A percentile compares a stretch with the other conserved stretches of the same genome.
Evolutionary conservation across 2,329 filamentous ascomycete genomes (phyloP).

Genomic region (Aspergillus terreus): DNA sequence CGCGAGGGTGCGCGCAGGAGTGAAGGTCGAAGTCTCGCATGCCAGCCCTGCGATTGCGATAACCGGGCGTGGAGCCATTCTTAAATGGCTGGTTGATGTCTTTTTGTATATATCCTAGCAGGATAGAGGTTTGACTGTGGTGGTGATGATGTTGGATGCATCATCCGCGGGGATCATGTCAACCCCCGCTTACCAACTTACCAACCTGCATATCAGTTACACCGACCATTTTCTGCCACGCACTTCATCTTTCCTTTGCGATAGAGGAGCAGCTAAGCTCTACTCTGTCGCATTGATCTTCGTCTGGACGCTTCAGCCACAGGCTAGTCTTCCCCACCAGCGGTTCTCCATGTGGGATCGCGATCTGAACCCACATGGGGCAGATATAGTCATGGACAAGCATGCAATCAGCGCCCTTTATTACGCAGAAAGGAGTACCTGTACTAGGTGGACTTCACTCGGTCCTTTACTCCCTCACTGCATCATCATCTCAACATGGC

Average conservation of each 20-base stretch:
- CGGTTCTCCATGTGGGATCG: neutral
- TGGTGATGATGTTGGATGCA: too few species aligned
- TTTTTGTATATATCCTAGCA: too few species aligned
- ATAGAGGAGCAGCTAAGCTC: too few species aligned
- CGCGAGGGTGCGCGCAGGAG: slow-evolving; percentile 47
- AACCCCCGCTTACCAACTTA: too few species aligned
- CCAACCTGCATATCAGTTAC: too few species aligned
- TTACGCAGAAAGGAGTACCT: neutral
- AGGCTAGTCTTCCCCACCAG: neutral
- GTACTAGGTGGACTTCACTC: neutral
- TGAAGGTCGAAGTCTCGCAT: slow-evolving; percentile 54
- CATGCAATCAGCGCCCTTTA: neutral
- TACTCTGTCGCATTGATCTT: too few species aligned
- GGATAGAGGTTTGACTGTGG: too few species aligned
- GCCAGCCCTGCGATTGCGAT: slow-evolving; percentile 53
- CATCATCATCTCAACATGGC: neutral
- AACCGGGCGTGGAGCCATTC: slow-evolving; percentile 39
- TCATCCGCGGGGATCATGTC: too few species aligned
- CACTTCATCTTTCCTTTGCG: too few species aligned
- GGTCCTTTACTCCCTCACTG: neutral
- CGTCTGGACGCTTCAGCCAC: too few species aligned
- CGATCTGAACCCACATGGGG: neutral
- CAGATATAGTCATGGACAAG: neutral
- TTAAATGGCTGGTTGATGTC: too few species aligned
- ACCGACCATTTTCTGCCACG: too few species aligned